Evolutionary conservation across 1,139 yeast species (phyloP).

Genomic region (Pichia sp.): DNA sequence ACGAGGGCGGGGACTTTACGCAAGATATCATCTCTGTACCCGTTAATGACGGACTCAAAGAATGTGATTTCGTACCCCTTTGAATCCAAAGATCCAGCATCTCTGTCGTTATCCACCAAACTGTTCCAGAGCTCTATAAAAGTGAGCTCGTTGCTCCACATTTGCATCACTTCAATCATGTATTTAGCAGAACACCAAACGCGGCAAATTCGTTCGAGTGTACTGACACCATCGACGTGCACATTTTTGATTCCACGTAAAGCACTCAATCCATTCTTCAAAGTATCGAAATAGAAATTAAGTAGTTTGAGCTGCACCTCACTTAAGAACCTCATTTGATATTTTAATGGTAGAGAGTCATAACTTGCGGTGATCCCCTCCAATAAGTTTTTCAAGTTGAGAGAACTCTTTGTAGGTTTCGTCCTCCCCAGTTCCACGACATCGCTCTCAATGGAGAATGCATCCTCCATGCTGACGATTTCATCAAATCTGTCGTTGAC

Average conservation of each 20-base stretch:
- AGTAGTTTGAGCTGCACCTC: slow-evolving; percentile 62
- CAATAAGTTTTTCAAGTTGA: slow-evolving; percentile 53
- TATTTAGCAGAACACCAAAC: slow-evolving; percentile 55
- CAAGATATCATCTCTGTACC: slow-evolving; percentile 37
- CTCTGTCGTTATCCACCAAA: slow-evolving; percentile 14
- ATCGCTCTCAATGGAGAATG: slow-evolving; percentile 58
- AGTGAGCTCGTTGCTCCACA: slow-evolving; percentile 60
- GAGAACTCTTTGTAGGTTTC: slow-evolving; percentile 64
- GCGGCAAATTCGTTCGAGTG: slow-evolving; percentile 49
- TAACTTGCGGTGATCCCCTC: slow-evolving; percentile 64
- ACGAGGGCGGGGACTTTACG: slow-evolving; percentile 33
- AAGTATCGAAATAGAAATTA: slow-evolving; percentile 48
- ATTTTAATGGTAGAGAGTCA: slow-evolving; percentile 47
- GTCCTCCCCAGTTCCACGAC: slow-evolving; percentile 39
- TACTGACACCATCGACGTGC: slow-evolving; percentile 28
- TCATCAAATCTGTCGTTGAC: slow-evolving; percentile 54
- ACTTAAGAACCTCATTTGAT: slow-evolving; percentile 61
- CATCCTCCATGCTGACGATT: slow-evolving; percentile 43
- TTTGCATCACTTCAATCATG: slow-evolving; percentile 43
- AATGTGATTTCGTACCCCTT: slow-evolving; percentile 31
- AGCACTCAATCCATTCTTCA: slow-evolving; percentile 40
- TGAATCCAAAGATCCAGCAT: neutral
- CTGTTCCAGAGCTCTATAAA: slow-evolving; percentile 56
- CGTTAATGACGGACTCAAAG: slow-evolving; percentile 45
- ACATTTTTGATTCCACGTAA: slow-evolving; percentile 36